These are phyloP conservation scores for Gossypium thurberi DNA, from an alignment of 345 rosid species.

Conservation along the genomic window DNA sequence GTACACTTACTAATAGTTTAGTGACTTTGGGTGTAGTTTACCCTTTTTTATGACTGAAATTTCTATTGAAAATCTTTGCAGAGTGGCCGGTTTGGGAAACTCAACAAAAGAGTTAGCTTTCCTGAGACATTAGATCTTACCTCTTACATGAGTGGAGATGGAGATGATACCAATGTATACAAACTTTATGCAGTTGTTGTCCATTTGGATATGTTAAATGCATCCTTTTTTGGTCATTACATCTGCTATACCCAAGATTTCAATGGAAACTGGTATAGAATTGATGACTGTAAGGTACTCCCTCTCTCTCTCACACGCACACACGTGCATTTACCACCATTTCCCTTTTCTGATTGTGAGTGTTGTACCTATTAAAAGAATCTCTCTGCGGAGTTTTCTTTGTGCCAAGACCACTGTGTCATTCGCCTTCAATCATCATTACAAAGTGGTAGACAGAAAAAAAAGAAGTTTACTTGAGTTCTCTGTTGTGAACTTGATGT, in stretches of 20 bases:
- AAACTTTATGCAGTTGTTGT: conserved; percentile 95
- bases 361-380: not conserved
- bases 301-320: not conserved
- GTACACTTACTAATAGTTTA: too few relatives aligned
- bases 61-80: conserved; percentile 31
- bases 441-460: not conserved
- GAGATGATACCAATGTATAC: conserved; percentile 62
- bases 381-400: not conserved
- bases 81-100: conserved; percentile 97
- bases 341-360: conserved; percentile 7
- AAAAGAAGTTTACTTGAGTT: not conserved
- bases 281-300: conserved; percentile 86
- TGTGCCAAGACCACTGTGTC: not conserved
- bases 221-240: conserved; percentile 95
- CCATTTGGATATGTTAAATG: conserved; percentile 94
- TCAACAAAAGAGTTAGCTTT: conserved; percentile 84
- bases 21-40: too few relatives aligned
- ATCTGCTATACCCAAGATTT: conserved; percentile 86
- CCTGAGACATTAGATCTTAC: conserved; percentile 76
- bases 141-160: conserved; percentile 77
- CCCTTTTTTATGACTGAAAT: not conserved
- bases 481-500: not conserved
- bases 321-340: not conserved
- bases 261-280: conserved; percentile 70
- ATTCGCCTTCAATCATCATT: not conserved